Evolutionary conservation across 2,329 filamentous ascomycete species (phyloP).

Genomic region (Phialemoniopsis sp.): DNA sequence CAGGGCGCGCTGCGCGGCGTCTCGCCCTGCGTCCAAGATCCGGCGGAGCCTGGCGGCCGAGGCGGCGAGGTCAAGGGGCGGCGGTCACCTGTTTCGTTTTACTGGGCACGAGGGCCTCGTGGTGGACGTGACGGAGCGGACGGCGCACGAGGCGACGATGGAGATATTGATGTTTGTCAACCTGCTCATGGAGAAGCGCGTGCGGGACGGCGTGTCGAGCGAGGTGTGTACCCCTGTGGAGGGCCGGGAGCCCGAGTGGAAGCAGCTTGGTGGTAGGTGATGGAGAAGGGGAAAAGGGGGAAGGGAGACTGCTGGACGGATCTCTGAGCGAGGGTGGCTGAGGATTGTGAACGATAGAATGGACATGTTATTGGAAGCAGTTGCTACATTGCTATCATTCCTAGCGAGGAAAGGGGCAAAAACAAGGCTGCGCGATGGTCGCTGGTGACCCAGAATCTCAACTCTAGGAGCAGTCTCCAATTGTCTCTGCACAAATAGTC

Average conservation of each 20-base stretch:
- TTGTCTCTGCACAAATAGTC: too few species aligned
- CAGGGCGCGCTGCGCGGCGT: constrained; percentile 12
- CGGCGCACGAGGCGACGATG: constrained; percentile 17
- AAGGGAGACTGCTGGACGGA: too few species aligned
- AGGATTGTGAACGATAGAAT: too few species aligned
- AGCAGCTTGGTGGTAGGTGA: constrained; percentile 2
- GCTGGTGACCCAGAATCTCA: too few species aligned
- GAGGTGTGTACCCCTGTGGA: constrained; percentile 9
- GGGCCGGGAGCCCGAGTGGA: constrained; percentile 7
- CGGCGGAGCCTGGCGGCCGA: constrained; percentile 1
- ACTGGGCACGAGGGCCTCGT: constrained; percentile 9
- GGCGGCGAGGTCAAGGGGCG: constrained; percentile 4
- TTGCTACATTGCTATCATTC: too few species aligned
- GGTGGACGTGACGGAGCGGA: constrained; percentile 17
- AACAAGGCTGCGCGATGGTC: too few species aligned
- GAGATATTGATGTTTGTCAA: constrained; percentile 19
- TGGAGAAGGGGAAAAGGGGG: too few species aligned
- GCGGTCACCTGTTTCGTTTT: constrained; percentile 9
- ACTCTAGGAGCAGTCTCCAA: too few species aligned
- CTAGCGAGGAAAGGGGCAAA: too few species aligned
- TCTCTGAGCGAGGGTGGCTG: too few species aligned
- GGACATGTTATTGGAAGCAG: too few species aligned
- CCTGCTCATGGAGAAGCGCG: constrained; percentile 11
- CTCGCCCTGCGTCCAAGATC: constrained; percentile 3
- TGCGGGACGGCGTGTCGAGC: constrained; percentile 3